Percentiles rank a stretch among this genome's conserved stretches.
Evolutionary conservation across 2,329 filamentous ascomycete species (phyloP).

Genomic region (Penicillium vulpinum): DNA sequence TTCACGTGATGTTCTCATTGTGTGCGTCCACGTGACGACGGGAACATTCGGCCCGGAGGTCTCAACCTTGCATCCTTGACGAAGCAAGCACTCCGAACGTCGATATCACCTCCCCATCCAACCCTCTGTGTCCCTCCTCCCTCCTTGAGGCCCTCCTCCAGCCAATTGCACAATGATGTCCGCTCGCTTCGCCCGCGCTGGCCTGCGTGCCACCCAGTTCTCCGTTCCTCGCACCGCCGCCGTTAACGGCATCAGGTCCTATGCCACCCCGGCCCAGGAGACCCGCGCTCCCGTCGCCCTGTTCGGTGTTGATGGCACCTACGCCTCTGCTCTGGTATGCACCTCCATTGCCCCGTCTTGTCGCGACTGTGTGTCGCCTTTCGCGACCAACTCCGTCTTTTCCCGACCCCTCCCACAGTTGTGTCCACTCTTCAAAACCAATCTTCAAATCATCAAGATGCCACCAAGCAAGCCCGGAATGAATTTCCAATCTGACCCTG

Average conservation of each 20-base stretch:
- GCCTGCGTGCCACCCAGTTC: conserved; percentile 55
- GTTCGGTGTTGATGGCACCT: conserved; percentile 96
- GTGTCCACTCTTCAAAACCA: conserved; percentile 16
- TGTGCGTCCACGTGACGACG: conserved; percentile 15
- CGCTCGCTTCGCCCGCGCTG: conserved; percentile 57
- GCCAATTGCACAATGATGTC: conserved; percentile 52
- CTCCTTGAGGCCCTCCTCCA: conserved; percentile 26
- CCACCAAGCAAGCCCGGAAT: background rate
- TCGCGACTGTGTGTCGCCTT: conserved; percentile 9
- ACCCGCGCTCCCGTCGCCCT: conserved; percentile 84
- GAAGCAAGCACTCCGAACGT: conserved; percentile 26
- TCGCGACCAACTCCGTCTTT: conserved; percentile 11
- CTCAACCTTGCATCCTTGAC: conserved; percentile 27
- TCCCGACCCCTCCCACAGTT: conserved; percentile 21
- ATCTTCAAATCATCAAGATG: conserved; percentile 7
- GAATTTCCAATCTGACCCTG: conserved; percentile 7
- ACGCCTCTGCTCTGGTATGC: conserved; percentile 96
- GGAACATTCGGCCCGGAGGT: conserved; percentile 29
- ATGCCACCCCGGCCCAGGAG: conserved; percentile 67
- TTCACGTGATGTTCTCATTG: background rate
- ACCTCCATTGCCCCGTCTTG: conserved; percentile 2
- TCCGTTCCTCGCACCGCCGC: conserved; percentile 42
- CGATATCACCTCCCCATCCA: conserved; percentile 28
- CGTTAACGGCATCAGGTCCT: conserved; percentile 63
- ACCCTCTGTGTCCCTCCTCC: conserved; percentile 17